Conservation (phyloP, 163 green algal genomes). For the Scenedesmus sp. region DNA sequence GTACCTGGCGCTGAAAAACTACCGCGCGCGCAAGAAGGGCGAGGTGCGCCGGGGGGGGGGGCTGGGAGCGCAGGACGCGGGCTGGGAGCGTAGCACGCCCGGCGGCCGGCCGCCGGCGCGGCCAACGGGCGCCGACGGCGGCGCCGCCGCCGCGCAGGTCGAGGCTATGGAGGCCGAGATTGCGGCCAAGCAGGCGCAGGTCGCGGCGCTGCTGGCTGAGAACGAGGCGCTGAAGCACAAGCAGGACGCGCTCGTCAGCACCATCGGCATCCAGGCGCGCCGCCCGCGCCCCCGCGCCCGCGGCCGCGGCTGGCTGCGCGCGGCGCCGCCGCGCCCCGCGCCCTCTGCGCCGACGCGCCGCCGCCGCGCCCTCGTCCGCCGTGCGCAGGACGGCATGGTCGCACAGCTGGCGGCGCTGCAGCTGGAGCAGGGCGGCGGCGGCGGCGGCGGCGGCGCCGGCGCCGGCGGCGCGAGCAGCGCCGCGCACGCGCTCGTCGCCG, state of each 20-base stretch:
- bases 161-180: constrained; percentile 23
- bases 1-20: constrained; percentile 18
- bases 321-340: no score
- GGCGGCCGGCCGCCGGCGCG: no score
- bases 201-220: constrained; percentile 12
- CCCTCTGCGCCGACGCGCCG: no score
- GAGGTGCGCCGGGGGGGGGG: neutral
- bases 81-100: no score
- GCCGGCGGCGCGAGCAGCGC: constrained; percentile 3
- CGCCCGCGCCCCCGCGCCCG: no score
- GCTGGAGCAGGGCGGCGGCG: neutral
- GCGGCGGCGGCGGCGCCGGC: constrained; percentile 1
- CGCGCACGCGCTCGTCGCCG: neutral
- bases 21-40: constrained; percentile 13
- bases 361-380: no score
- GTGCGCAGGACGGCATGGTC: constrained; percentile 1
- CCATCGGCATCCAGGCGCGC: constrained; percentile 14
- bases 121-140: no score
- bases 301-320: no score
- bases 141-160: no score
- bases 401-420: constrained; percentile 6
- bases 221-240: neutral
- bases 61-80: no score
- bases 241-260: constrained; percentile 4
- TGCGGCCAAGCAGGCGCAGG: constrained; percentile 10